A percentile compares a stretch with the other conserved stretches of the same genome.
Conservation (phyloP, 2,329 filamentous ascomycete genomes). For the Pseudofabraea citricarpa region DNA sequence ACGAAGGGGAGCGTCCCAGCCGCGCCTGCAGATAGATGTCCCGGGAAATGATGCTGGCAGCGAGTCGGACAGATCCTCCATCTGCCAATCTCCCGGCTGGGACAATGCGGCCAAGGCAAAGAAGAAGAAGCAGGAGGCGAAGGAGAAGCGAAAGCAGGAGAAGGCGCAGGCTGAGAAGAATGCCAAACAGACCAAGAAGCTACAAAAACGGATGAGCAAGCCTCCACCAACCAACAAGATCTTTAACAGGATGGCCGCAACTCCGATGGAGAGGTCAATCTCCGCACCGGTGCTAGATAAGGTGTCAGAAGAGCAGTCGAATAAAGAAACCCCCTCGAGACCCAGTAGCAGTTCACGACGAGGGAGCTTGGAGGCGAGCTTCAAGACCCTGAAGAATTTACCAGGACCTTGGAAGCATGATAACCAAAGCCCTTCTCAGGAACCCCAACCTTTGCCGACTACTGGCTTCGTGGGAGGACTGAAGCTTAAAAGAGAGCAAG, state of each 20-base stretch:
- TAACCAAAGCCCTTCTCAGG: not conserved
- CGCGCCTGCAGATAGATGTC: conserved; percentile 2
- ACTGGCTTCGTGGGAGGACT: conserved; percentile 26
- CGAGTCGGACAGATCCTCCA: conserved; percentile 28
- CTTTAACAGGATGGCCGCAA: conserved; percentile 8
- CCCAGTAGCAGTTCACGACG: conserved; percentile 10
- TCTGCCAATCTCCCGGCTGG: conserved; percentile 61
- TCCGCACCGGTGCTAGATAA: conserved; percentile 8
- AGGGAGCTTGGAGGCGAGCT: conserved; percentile 17
- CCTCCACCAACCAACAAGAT: conserved; percentile 18
- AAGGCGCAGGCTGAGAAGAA: conserved; percentile 31
- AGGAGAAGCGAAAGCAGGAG: conserved; percentile 37
- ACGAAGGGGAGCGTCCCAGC: too few species aligned
- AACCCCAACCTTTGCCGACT: conserved; percentile 5
- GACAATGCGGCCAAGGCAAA: conserved; percentile 49
- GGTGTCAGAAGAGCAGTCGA: not conserved
- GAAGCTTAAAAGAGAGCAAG: conserved; percentile 22
- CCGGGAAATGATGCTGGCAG: conserved; percentile 5
- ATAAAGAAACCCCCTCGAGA: conserved; percentile 3
- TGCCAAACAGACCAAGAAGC: conserved; percentile 34
- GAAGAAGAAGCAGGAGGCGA: conserved; percentile 38
- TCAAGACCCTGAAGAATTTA: conserved; percentile 15
- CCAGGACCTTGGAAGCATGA: conserved; percentile 11
- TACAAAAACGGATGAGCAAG: conserved; percentile 29
- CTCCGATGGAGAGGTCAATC: conserved; percentile 9